Evolutionary conservation across 108 stramenopile genomes (phyloP).

Genomic region (Cyclotella distinguenda): DNA sequence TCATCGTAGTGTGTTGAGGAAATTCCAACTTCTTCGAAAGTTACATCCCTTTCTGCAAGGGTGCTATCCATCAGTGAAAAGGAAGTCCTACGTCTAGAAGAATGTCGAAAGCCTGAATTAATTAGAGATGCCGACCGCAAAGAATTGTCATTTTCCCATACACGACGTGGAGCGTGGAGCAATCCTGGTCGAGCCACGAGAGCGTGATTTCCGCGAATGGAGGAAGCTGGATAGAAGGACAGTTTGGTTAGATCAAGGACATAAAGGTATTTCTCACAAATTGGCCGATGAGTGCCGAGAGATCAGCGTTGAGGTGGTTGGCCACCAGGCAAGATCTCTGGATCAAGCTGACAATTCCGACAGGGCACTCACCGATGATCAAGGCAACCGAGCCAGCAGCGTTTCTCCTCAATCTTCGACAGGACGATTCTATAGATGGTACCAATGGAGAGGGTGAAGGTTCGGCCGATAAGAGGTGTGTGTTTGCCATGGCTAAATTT

Average conservation of each 20-base stretch:
- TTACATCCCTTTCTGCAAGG: background rate
- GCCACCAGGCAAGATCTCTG: background rate
- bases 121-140: too few relatives aligned
- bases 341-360: background rate
- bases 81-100: background rate
- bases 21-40: background rate
- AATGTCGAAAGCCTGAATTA: too few relatives aligned
- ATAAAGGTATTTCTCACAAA: background rate
- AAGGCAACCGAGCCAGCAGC: constrained; percentile 12
- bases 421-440: background rate
- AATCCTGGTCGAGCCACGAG: constrained; percentile 24
- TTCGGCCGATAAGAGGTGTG: background rate
- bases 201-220: constrained; percentile 14
- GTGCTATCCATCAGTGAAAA: constrained; percentile 6
- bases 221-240: constrained; percentile 13
- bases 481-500: background rate
- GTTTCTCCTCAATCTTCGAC: background rate
- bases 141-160: too few relatives aligned
- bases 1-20: constrained; percentile 1
- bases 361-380: constrained; percentile 18
- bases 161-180: background rate
- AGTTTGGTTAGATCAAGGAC: background rate
- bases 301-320: too few relatives aligned
- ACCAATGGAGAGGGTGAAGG: background rate
- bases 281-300: too few relatives aligned